phyloP scores from a whole-genome alignment of 208 protist species.

The Angomonas ambiguus region DNA sequence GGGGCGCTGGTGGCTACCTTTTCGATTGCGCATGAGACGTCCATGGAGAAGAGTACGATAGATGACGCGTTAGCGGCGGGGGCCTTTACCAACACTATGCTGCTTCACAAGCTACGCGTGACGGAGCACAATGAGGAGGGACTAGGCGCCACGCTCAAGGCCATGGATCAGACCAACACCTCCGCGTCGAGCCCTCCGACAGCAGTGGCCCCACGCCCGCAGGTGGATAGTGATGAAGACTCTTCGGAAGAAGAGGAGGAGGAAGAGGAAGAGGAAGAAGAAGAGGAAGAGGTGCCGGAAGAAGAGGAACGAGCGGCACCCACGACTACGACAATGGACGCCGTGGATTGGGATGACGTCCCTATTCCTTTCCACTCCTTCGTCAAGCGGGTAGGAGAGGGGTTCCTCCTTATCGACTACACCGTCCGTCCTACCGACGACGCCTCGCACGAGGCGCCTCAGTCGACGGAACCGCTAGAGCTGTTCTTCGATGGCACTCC shows the following conservation, averaged over 20 bases:
- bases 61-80: slow-evolving; percentile 19
- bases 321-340: no score
- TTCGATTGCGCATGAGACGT: slow-evolving; percentile 26
- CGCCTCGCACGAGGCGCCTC: no score
- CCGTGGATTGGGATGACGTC: background rate
- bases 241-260: background rate
- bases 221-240: slow-evolving; percentile 10
- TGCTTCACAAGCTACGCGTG: slow-evolving; percentile 23
- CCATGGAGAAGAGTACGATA: slow-evolving; percentile 11
- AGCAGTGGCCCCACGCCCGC: background rate
- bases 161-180: background rate
- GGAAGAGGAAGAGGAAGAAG: background rate
- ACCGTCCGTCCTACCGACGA: background rate
- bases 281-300: background rate
- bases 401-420: slow-evolving; percentile 25
- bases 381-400: slow-evolving; percentile 19
- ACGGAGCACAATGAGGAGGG: background rate
- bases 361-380: slow-evolving; percentile 13
- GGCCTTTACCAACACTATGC: slow-evolving; percentile 24
- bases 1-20: slow-evolving; percentile 17
- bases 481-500: slow-evolving; percentile 28
- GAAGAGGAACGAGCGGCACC: background rate
- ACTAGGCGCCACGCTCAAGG: slow-evolving; percentile 3
- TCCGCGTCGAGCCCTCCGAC: background rate
- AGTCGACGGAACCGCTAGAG: slow-evolving; percentile 15